Evolutionary conservation across 148 eudicot species (phyloP).

Genomic region (Nepenthes mirabilis): DNA sequence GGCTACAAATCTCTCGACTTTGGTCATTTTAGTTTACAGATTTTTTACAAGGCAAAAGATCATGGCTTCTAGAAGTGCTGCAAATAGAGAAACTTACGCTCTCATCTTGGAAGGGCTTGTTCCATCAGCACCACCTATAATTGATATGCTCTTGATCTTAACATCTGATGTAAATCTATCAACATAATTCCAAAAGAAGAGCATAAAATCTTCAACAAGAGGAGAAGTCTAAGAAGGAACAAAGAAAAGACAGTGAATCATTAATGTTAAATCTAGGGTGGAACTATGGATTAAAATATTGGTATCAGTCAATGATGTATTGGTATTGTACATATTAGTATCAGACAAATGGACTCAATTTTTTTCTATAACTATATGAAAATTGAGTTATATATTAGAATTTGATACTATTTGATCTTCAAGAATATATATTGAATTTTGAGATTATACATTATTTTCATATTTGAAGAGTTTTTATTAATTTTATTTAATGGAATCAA

Average conservation of each 20-base stretch:
- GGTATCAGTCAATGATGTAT: too few relatives aligned
- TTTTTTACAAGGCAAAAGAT: background rate
- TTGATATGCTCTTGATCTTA: constrained; percentile 90
- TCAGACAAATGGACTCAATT: too few relatives aligned
- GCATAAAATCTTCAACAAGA: background rate
- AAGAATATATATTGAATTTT: too few relatives aligned
- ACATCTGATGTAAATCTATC: constrained; percentile 89
- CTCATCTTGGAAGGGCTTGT: constrained; percentile 99
- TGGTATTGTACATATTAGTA: too few relatives aligned
- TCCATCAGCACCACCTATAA: constrained; percentile 97
- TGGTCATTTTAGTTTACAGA: background rate
- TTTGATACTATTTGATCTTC: too few relatives aligned
- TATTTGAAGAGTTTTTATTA: too few relatives aligned
- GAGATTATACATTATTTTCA: too few relatives aligned
- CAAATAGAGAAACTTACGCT: constrained; percentile 45
- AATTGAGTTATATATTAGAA: too few relatives aligned
- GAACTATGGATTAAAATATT: too few relatives aligned
- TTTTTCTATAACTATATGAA: too few relatives aligned
- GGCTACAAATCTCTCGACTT: too few relatives aligned
- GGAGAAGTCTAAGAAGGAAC: background rate
- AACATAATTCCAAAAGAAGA: constrained; percentile 3
- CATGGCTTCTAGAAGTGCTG: background rate
- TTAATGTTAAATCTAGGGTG: background rate
- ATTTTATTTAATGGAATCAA: too few relatives aligned
- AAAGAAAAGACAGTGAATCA: background rate